Conservation (phyloP, 1,139 yeast genomes). For the Kodamaea fungicola region DNA sequence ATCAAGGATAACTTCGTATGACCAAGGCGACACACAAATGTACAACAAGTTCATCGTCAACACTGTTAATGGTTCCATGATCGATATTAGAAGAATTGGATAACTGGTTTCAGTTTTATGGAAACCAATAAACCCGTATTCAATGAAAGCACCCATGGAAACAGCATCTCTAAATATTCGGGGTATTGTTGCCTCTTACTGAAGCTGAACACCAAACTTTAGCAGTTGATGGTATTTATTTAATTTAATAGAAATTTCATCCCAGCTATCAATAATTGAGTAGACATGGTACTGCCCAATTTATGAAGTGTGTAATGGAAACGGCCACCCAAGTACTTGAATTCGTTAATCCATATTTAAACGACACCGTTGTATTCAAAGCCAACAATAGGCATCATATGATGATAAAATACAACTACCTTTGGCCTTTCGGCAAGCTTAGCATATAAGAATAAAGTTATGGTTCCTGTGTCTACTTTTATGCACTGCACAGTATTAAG, state of each 20-base stretch:
- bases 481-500: slow-evolving; percentile 5
- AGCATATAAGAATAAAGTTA: slow-evolving; percentile 5
- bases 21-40: slow-evolving; percentile 8
- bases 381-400: slow-evolving; percentile 7
- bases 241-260: slow-evolving; percentile 2
- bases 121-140: slow-evolving; percentile 1
- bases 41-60: slow-evolving; percentile 5
- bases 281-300: slow-evolving; percentile 5
- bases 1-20: slow-evolving; percentile 5
- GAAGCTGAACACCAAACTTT: background rate
- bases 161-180: slow-evolving; percentile 4
- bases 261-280: slow-evolving; percentile 9
- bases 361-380: slow-evolving; percentile 7
- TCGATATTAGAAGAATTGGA: slow-evolving; percentile 1
- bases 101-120: slow-evolving; percentile 2
- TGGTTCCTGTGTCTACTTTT: slow-evolving; percentile 5
- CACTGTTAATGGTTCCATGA: slow-evolving; percentile 7
- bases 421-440: slow-evolving; percentile 3
- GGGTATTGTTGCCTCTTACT: background rate
- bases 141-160: slow-evolving; percentile 6
- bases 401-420: slow-evolving; percentile 8
- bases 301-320: slow-evolving; percentile 5
- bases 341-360: slow-evolving; percentile 9
- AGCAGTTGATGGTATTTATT: slow-evolving; percentile 2
- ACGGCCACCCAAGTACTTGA: background rate